Percentiles rank a stretch among this genome's conserved stretches.
These are phyloP conservation scores for Fusarium austroafricanum DNA, from an alignment of 2,329 filamentous ascomycete genomes.

Conservation along the genomic window DNA sequence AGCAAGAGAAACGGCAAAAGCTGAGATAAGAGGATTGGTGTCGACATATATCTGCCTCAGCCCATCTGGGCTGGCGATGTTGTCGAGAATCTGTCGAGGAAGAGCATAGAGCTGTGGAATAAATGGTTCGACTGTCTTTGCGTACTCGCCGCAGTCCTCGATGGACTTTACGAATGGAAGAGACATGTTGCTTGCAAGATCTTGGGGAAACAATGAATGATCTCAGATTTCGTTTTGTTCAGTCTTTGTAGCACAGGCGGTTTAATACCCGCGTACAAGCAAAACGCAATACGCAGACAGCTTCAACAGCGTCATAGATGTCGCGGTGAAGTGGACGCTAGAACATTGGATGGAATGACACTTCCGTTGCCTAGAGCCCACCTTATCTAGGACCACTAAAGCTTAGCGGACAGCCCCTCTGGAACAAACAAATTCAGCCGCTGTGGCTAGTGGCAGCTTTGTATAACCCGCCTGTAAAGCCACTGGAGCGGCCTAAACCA, in stretches of 20 bases:
- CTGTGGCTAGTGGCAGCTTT: conserved; percentile 39
- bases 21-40: conserved; percentile 87
- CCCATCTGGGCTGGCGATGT: conserved; percentile 68
- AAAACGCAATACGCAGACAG: background rate
- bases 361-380: conserved; percentile 7
- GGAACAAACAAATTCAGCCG: conserved; percentile 33
- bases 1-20: conserved; percentile 76
- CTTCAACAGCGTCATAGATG: conserved; percentile 37
- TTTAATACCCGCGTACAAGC: conserved; percentile 21
- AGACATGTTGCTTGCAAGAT: conserved; percentile 62
- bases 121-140: conserved; percentile 80
- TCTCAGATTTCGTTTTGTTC: background rate
- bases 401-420: conserved; percentile 13
- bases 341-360: conserved; percentile 24
- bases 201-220: conserved; percentile 32
- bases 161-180: conserved; percentile 78
- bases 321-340: background rate
- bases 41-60: conserved; percentile 79
- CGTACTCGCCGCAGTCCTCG: conserved; percentile 80
- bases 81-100: conserved; percentile 71
- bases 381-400: conserved; percentile 13
- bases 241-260: background rate
- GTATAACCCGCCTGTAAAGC: conserved; percentile 24
- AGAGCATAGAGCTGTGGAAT: conserved; percentile 76
- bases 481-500: conserved; percentile 22